Base-by-base conservation (phyloP, 2,329 filamentous ascomycete genomes). In the Lachnellula subtilissima region DNA sequence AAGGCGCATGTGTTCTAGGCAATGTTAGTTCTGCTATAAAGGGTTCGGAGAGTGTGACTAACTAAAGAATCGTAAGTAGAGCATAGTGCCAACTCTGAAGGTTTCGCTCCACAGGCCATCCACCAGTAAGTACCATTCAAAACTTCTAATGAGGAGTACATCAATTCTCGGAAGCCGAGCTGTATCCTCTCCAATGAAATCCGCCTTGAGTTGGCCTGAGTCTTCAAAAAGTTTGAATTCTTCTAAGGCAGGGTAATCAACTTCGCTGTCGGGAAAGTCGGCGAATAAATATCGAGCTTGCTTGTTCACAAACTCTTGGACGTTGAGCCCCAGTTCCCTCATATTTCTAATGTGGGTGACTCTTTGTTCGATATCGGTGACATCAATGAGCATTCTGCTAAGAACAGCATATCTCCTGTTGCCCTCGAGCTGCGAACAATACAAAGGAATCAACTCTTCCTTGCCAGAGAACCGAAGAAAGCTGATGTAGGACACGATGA, bases 41-140 rank as follows among this genome's bases (percentile, higher is more conserved):
- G 22, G 40, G 17, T 12, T 43, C 15, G 23, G 22, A 14, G 49
- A 51, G 48, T 48, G 23, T 35, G 48, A 81, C 90, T 78, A 82
- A 95, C 91, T 81, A 48, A 96, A 79, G 67, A 97, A 91, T 58
- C 86, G 85, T 67, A 88, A 88, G 74, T 96, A 90, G n/a, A 92
- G 81, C 64, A 84, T 80, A 32, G 83, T 82, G 43, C 90, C 85
- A 54, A 84, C 78, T 17, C 76, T 73, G 65, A 93, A 89, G 22
- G 89, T 85, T 56, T 86, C 78, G 15, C 80, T 76, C 86, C 87
- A 92, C 53, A 88, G 80, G 12, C 82, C 86, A 50, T 88, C 83
- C 8, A 93, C 81, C 54, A 89, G 79, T 56, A 89, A 75, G 69
- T 93, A 86, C 92, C 93, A 97, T 67, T 95, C 89, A 57, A 97